Evolutionary conservation across 169 alveolate genomes (phyloP), one percentile per base, ranked within the genome.

Genomic region (Plasmodium sp.): DNA sequence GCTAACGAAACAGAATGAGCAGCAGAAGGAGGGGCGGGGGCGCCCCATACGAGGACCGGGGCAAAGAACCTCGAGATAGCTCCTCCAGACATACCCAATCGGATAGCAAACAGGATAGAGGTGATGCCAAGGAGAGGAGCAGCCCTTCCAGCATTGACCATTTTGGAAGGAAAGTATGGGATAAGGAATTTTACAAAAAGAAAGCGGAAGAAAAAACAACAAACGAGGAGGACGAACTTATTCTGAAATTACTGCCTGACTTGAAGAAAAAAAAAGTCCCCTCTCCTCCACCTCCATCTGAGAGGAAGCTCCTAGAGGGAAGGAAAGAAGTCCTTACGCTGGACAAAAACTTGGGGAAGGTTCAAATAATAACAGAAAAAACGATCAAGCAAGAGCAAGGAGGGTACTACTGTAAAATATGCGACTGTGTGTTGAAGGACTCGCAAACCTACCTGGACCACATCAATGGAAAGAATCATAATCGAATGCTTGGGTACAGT

Each of bases 361-460:
- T 97, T 9, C 96, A 97, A 79, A 93, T 96, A 43, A 90, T 97
- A 83, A 96, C 96, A 18, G 96, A 95, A n/a, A 96, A 96, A 77
- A 97, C 98, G 4, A 97, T 97, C 9, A 97, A 97, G 95, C 95
- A 97, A 93, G 97, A 97, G 95, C 98, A 98, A 91, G 98, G 98
- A 34, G 98, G 98, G 36, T 97, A 93, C 90, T 97, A 95, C 93
- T 97, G 99, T 93, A 96, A 97, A 74, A 84, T 94, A 18, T 98
- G 99, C 93, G 98, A 98, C 82, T 97, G 99, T 45, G 94, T 95
- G 16, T 85, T 98, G 45, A 97, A 97, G 84, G 99, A 98, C 92
- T 97, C 98, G 9, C 97, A 97, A 56, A 96, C 99, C 3, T 98
- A 98, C 95, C 84, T 97, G 84, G 99, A 98, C 86, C 99, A 98